Evolutionary conservation across 2,329 filamentous ascomycete species (phyloP), one percentile per base, ranked within the genome.

Genomic region (Cordyceps militaris): DNA sequence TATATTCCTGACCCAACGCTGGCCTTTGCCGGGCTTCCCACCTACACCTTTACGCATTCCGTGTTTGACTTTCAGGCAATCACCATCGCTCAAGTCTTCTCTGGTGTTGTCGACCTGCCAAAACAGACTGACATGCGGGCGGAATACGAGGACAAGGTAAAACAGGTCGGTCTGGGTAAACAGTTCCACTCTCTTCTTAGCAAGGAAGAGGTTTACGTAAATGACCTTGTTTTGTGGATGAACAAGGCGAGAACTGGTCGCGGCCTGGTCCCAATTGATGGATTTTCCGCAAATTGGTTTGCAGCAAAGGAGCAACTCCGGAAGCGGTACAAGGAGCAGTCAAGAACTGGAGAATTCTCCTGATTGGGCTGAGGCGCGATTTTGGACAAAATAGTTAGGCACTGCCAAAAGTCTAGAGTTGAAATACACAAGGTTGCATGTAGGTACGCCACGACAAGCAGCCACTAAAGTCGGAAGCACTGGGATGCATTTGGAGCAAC

Each of bases 21-120:
- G 0, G 72, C 76, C 0, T 88, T 88, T 61, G 73, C 88, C 19
- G 86, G 86, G 0, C 80, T 85, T 0, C 84, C 83, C 0, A 87
- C 83, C 64, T 81, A 86, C 64, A 82, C 82, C 0, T 83, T 84
- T 0, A 88, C 86, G 0, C 89, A 88, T 64, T 83, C 83, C 0
- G 72, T 88, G 0, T 89, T 88, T 60, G 86, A 89, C 60, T 87
- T 87, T 62, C 86, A 89, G 65, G 84, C 84, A 0, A 80, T 85
- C 61, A 79, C 77, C 0, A 72, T 86, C 0, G 80, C 85, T 0
- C 76, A 81, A 3, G 78, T 85, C 0, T 74, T 85, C 4, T 73
- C 80, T 0, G 82, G 81, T 11, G 16, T 30, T 3, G 44, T 13
- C 10, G 44, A 47, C 13, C 44, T 47, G 9, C 44, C 44, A 19